Evolutionary conservation across 2,329 filamentous ascomycete species (phyloP).

Genomic region (Verticillium klebahnii): DNA sequence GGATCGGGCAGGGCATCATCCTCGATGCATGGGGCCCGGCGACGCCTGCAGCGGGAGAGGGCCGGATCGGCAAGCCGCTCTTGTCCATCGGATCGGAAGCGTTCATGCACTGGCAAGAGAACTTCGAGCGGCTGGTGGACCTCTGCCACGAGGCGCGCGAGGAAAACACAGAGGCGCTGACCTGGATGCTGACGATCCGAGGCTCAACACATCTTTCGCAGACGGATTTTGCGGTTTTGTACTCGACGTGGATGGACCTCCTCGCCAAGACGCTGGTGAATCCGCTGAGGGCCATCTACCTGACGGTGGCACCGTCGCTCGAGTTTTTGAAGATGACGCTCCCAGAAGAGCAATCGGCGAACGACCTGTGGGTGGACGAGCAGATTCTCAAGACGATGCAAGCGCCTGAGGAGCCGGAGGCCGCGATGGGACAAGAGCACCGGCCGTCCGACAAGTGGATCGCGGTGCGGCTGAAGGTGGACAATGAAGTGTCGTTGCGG

Average conservation of each 20-base stretch:
- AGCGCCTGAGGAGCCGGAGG: constrained; percentile 23
- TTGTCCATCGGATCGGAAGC: constrained; percentile 63
- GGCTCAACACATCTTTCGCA: constrained; percentile 64
- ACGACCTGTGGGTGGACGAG: constrained; percentile 50
- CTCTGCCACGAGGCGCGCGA: constrained; percentile 52
- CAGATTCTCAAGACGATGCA: constrained; percentile 36
- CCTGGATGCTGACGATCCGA: constrained; percentile 47
- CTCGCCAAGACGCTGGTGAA: constrained; percentile 61
- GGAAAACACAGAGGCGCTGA: constrained; percentile 29
- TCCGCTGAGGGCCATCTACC: constrained; percentile 55
- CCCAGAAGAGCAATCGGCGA: constrained; percentile 36
- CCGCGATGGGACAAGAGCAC: constrained; percentile 44
- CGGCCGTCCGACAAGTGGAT: constrained; percentile 55
- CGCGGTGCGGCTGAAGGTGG: constrained; percentile 51
- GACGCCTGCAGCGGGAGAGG: constrained; percentile 38
- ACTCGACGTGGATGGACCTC: constrained; percentile 52
- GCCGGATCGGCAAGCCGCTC: constrained; percentile 47
- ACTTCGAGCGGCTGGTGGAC: constrained; percentile 52
- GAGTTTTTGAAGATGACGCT: constrained; percentile 56
- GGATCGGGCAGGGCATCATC: constrained; percentile 59
- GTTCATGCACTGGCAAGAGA: constrained; percentile 66
- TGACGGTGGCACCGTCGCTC: constrained; percentile 58
- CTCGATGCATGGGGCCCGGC: constrained; percentile 61
- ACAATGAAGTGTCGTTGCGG: constrained; percentile 51
- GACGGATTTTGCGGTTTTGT: constrained; percentile 62